Conservation (phyloP, 352 stramenopile species). For the Globisporangium cederbergense region DNA sequence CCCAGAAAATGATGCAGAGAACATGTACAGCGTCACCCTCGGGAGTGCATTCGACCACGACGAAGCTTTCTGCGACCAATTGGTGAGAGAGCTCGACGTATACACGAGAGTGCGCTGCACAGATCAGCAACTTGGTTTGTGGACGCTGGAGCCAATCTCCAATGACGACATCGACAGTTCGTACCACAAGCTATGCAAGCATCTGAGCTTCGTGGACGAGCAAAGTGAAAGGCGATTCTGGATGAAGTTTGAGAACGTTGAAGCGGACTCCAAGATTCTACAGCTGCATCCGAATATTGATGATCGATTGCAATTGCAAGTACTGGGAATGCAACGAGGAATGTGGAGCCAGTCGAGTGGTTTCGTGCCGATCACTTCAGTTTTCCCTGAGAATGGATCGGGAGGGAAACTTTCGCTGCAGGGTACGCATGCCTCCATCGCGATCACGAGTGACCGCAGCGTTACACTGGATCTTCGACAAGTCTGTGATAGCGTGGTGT, state of each 20-base stretch:
- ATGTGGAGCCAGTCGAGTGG: conserved; percentile 8
- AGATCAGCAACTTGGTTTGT: conserved; percentile 41
- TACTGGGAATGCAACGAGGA: conserved; percentile 8
- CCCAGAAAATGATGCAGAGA: conserved; percentile 16
- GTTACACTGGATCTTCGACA: conserved; percentile 48
- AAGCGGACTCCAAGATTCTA: conserved; percentile 25
- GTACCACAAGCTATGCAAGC: conserved; percentile 35
- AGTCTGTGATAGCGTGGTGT: conserved; percentile 36
- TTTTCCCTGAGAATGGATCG: conserved; percentile 14
- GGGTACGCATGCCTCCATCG: conserved; percentile 17
- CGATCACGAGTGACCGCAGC: conserved; percentile 16
- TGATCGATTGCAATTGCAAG: conserved; percentile 3
- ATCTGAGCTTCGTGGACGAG: conserved; percentile 30
- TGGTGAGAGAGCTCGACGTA: conserved; percentile 30
- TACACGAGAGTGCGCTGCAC: conserved; percentile 31
- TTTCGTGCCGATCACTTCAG: conserved; percentile 10
- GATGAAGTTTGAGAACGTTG: conserved; percentile 45
- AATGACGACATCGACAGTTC: conserved; percentile 31
- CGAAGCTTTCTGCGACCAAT: conserved; percentile 4
- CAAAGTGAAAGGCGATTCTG: conserved; percentile 30
- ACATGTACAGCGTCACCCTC: conserved; percentile 43
- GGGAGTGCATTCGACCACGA: conserved; percentile 25
- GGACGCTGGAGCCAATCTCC: conserved; percentile 30
- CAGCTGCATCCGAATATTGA: conserved; percentile 3
- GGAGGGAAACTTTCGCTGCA: conserved; percentile 13